A percentile compares a stretch with the other conserved stretches of the same genome.
These are phyloP conservation scores for Linum tenue DNA, from an alignment of 345 rosid genomes.

Conservation along the genomic window DNA sequence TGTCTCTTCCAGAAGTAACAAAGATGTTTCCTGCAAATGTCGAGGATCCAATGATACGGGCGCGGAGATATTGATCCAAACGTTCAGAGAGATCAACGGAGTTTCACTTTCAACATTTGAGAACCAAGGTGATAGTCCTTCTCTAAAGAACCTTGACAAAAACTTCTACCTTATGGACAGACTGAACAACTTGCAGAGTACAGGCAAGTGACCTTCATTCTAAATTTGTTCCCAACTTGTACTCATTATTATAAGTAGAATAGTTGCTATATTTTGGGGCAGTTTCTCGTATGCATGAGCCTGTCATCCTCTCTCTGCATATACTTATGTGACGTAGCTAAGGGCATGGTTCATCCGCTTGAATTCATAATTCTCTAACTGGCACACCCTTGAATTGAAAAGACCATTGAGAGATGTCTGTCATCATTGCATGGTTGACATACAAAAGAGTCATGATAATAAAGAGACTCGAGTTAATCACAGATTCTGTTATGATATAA, in stretches of 20 bases:
- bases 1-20: constrained; percentile 36
- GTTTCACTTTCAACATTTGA: constrained; percentile 40
- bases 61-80: constrained; percentile 69
- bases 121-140: constrained; percentile 32
- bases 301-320: neutral
- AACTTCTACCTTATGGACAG: constrained; percentile 43
- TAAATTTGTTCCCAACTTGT: neutral
- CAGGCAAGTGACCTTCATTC: constrained; percentile 33
- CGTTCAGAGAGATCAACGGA: constrained; percentile 65
- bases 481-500: no score
- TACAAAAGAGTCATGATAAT: no score
- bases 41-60: constrained; percentile 82
- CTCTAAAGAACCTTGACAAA: constrained; percentile 56
- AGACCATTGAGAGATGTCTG: no score
- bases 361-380: no score
- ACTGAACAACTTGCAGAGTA: constrained; percentile 53
- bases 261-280: neutral
- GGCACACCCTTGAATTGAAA: no score
- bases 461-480: no score
- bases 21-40: constrained; percentile 84
- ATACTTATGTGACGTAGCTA: neutral
- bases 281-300: neutral
- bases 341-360: no score
- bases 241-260: neutral
- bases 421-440: no score